Evolutionary conservation across 2,329 filamentous ascomycete species (phyloP).

Genomic region (Monilinia polystroma): DNA sequence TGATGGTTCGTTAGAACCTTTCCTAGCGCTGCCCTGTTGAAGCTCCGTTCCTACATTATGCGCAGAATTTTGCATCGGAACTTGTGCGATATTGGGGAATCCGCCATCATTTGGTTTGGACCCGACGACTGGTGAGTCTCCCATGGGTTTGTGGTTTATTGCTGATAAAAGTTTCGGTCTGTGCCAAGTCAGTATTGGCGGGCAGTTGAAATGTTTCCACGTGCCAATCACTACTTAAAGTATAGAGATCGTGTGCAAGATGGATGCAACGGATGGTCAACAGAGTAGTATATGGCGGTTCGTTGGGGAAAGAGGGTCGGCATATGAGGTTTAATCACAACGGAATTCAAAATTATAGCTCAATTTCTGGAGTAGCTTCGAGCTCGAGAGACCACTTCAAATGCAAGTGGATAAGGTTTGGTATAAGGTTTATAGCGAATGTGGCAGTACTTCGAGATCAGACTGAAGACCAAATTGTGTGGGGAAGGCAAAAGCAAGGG

Average conservation of each 20-base stretch:
- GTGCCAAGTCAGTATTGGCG: slow-evolving; percentile 6
- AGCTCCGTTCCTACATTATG: slow-evolving; percentile 25
- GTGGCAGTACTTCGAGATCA: slow-evolving; percentile 2
- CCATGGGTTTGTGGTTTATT: slow-evolving; percentile 18
- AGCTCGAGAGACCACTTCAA: background rate
- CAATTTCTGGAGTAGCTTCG: background rate
- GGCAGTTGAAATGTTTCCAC: background rate
- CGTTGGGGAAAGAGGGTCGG: background rate
- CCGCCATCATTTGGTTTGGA: slow-evolving; percentile 20
- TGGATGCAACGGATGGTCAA: background rate
- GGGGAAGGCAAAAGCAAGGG: slow-evolving; percentile 22
- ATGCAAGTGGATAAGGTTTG: background rate
- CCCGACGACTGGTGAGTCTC: slow-evolving; percentile 20
- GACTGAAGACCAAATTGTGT: slow-evolving; percentile 12
- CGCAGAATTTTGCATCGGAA: slow-evolving; percentile 16
- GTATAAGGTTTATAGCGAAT: slow-evolving; percentile 16
- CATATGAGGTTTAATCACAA: background rate
- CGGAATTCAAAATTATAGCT: background rate
- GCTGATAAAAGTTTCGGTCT: background rate
- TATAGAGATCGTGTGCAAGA: background rate
- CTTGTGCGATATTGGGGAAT: slow-evolving; percentile 12
- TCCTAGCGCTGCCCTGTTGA: slow-evolving; percentile 16
- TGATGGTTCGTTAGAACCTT: slow-evolving; percentile 13
- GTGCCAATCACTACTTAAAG: slow-evolving; percentile 8
- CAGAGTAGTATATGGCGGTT: background rate